Evolutionary conservation across 805 yeast species (phyloP), one percentile per base, ranked within the genome.

Genomic region (Myxozyma neotropica): DNA sequence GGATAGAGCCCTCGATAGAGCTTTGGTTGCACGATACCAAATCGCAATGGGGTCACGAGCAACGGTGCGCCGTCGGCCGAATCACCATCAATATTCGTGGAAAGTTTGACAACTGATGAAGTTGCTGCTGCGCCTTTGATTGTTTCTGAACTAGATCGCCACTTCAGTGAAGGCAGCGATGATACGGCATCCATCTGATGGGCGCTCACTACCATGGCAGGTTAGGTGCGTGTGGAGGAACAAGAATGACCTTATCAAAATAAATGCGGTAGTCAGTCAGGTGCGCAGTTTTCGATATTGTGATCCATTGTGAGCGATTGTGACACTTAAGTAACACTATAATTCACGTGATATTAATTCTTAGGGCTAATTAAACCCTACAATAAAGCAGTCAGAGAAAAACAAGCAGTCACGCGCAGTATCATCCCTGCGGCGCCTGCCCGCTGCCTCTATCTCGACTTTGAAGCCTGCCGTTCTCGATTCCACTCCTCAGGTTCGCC

Each of bases 1-100:
- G 98, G 98, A 67, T 88, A 89, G 1, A 95, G 87, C 0, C 98
- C 98, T 47, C 98, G 75, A 68, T 85, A 88, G 3, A 93, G 75
- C 50, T 81, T 77, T 1, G 87, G 83, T 67, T 87, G 89, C 1
- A 92, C 83, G 15, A 83, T 78, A 51, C 85, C 83, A 73, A 87
- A 94, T 59, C 90, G 79, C 60, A 92, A 77, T 1, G 99, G 98
- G 0, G 96, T 69, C 33, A 69, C 68, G 35, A 73, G 60, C 24
- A 64, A 58, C 31, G 60, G 59, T 12, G 68, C 57, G 17, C 47
- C 45, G 33, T 44, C 47, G 3, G 19, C 27, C 23, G 42, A 13
- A 17, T 39, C 46, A 13, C n/a, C 45, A 13, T 39, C 53, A 15
- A 39, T 8, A n/a, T 21, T 38, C 31, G 39, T 19, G 7, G 44